These are phyloP conservation scores for Phytopythium ostracodes DNA, from an alignment of 352 stramenopile genomes.

Conservation along the genomic window DNA sequence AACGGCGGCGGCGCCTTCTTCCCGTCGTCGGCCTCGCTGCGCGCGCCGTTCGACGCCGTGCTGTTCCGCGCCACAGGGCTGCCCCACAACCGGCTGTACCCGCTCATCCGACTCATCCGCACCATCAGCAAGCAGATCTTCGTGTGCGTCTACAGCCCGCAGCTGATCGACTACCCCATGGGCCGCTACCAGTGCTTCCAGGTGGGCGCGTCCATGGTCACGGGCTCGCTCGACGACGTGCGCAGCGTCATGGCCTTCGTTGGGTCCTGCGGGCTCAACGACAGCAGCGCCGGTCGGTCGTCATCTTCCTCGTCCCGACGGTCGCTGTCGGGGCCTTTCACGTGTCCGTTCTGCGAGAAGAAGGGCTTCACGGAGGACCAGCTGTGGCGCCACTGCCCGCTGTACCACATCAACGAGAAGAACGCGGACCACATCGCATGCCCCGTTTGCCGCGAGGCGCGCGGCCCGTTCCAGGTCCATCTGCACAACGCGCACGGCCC, in stretches of 20 bases:
- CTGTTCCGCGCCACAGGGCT: constrained; percentile 61
- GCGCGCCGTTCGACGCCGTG: constrained; percentile 57
- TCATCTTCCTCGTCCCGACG: constrained; percentile 6
- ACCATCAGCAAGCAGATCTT: constrained; percentile 83
- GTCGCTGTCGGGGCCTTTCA: constrained; percentile 18
- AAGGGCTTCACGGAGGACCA: constrained; percentile 73
- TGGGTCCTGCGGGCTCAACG: constrained; percentile 27
- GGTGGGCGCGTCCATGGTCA: constrained; percentile 81
- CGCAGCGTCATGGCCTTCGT: constrained; percentile 67
- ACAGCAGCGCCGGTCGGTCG: constrained; percentile 10
- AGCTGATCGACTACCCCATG: constrained; percentile 64
- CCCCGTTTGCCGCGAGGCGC: constrained; percentile 67
- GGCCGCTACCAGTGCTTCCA: constrained; percentile 76
- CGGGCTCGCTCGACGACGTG: constrained; percentile 57
- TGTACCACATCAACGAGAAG: constrained; percentile 87
- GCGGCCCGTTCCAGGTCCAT: constrained; percentile 80
- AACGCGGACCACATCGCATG: constrained; percentile 68
- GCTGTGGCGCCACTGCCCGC: constrained; percentile 77
- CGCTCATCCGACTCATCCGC: constrained; percentile 55
- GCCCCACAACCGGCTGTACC: constrained; percentile 39
- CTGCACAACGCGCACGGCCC: constrained; percentile 83
- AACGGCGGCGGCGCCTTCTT: not conserved
- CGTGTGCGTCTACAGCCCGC: constrained; percentile 78
- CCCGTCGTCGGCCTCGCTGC: not conserved
- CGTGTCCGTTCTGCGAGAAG: constrained; percentile 74